These are phyloP conservation scores for Stenogyne calaminthoides DNA, from an alignment of 305 asterid species.

Conservation along the genomic window DNA sequence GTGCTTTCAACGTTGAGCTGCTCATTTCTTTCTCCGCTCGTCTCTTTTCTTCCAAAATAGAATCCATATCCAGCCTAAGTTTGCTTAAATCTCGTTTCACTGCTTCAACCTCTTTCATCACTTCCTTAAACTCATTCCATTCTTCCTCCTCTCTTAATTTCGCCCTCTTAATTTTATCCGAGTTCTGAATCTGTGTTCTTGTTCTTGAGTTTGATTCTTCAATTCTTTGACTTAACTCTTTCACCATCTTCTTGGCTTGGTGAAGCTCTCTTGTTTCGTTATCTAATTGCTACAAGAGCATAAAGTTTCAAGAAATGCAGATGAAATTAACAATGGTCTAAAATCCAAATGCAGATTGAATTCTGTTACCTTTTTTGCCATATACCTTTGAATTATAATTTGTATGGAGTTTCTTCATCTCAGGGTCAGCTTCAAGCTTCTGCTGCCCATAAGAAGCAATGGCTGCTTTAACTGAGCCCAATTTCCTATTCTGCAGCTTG, in stretches of 20 bases:
- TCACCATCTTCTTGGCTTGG: slow-evolving; percentile 44
- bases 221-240: slow-evolving; percentile 38
- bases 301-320: slow-evolving; percentile 24
- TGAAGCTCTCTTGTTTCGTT: slow-evolving; percentile 45
- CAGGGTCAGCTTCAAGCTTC: slow-evolving; percentile 33
- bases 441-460: slow-evolving; percentile 38
- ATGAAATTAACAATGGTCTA: background rate
- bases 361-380: background rate
- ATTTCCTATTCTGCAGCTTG: slow-evolving; percentile 24
- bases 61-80: slow-evolving; percentile 64
- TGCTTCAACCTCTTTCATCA: slow-evolving; percentile 46
- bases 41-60: slow-evolving; percentile 51
- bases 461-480: slow-evolving; percentile 44
- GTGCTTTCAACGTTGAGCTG: slow-evolving; percentile 30
- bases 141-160: slow-evolving; percentile 24
- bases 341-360: background rate
- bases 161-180: slow-evolving; percentile 13
- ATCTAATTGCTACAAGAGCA: background rate
- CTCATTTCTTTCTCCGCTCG: slow-evolving; percentile 50
- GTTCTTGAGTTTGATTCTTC: slow-evolving; percentile 54
- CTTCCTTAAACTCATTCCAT: slow-evolving; percentile 34
- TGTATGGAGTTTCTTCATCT: slow-evolving; percentile 27
- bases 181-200: slow-evolving; percentile 31
- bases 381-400: slow-evolving; percentile 50
- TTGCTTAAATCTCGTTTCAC: slow-evolving; percentile 50